A percentile compares a stretch with the other conserved stretches of the same genome.
phyloP scores from a whole-genome alignment of 1,284 basidiomycete genomes.

The Malassezia yamatoensis region DNA sequence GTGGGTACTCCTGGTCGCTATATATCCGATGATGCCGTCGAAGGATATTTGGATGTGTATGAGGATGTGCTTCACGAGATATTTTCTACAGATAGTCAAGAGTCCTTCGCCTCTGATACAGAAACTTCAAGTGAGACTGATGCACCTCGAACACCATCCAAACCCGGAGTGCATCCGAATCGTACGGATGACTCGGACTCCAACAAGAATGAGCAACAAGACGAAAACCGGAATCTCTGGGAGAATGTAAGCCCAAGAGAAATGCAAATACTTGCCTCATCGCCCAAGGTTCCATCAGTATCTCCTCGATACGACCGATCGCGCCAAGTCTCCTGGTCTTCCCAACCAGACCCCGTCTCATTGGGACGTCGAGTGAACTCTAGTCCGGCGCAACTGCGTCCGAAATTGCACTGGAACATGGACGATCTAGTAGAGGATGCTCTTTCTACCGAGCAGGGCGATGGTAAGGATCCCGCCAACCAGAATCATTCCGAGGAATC shows the following conservation, averaged over 20 bases:
- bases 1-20: slow-evolving; percentile 47
- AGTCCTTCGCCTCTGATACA: neutral
- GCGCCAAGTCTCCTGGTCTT: neutral
- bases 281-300: slow-evolving; percentile 2
- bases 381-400: slow-evolving; percentile 15
- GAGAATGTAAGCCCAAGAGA: slow-evolving; percentile 43
- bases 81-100: slow-evolving; percentile 34
- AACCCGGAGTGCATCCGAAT: neutral
- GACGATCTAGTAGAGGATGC: slow-evolving; percentile 21
- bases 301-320: slow-evolving; percentile 16
- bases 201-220: slow-evolving; percentile 9
- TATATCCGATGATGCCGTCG: slow-evolving; percentile 52
- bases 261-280: slow-evolving; percentile 31
- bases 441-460: slow-evolving; percentile 19
- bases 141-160: neutral
- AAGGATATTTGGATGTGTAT: slow-evolving; percentile 54
- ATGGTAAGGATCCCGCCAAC: neutral
- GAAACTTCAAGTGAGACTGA: neutral
- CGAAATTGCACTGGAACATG: slow-evolving; percentile 34
- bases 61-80: slow-evolving; percentile 53
- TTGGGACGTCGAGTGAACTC: slow-evolving; percentile 8
- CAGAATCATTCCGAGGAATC: neutral
- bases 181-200: slow-evolving; percentile 7
- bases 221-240: slow-evolving; percentile 39
- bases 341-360: neutral